These are phyloP conservation scores for Monosporascus sp. DNA, from an alignment of 2,329 filamentous ascomycete species.

Conservation along the genomic window DNA sequence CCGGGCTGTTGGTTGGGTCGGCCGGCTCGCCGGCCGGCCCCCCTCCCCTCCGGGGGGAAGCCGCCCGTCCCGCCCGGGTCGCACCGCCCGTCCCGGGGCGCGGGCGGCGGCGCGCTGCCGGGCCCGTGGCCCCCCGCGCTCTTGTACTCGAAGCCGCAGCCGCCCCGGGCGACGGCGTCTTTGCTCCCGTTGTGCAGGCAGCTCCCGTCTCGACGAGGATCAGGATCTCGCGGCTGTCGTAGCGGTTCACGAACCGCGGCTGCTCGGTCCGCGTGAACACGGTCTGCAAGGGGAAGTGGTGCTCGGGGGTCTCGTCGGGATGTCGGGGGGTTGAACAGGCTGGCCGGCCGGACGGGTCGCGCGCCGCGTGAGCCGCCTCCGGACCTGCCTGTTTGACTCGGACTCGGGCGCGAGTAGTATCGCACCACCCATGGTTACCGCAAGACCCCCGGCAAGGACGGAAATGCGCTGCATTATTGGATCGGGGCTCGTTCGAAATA, in stretches of 20 bases:
- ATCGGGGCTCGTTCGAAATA: too few relatives aligned
- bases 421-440: too few relatives aligned
- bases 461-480: too few relatives aligned
- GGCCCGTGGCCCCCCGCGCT: slow-evolving; percentile 8
- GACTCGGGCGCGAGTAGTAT: slow-evolving; percentile 12
- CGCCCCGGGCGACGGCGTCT: slow-evolving; percentile 12
- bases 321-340: slow-evolving; percentile 21
- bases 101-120: background rate
- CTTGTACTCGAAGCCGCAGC: slow-evolving; percentile 28
- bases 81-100: background rate
- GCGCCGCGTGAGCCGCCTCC: slow-evolving; percentile 16
- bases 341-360: slow-evolving; percentile 19
- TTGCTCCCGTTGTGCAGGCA: slow-evolving; percentile 34
- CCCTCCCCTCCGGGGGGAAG: slow-evolving; percentile 28
- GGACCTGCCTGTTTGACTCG: slow-evolving; percentile 4
- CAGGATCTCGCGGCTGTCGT: slow-evolving; percentile 31
- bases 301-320: slow-evolving; percentile 23
- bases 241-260: slow-evolving; percentile 30
- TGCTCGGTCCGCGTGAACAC: slow-evolving; percentile 17
- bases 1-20: slow-evolving; percentile 33
- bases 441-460: too few relatives aligned
- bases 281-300: slow-evolving; percentile 29
- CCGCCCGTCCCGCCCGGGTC: slow-evolving; percentile 7
- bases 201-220: slow-evolving; percentile 38
- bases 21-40: slow-evolving; percentile 25